Evolutionary conservation across 331 rosid species (phyloP).

Genomic region (Malus hybrid): DNA sequence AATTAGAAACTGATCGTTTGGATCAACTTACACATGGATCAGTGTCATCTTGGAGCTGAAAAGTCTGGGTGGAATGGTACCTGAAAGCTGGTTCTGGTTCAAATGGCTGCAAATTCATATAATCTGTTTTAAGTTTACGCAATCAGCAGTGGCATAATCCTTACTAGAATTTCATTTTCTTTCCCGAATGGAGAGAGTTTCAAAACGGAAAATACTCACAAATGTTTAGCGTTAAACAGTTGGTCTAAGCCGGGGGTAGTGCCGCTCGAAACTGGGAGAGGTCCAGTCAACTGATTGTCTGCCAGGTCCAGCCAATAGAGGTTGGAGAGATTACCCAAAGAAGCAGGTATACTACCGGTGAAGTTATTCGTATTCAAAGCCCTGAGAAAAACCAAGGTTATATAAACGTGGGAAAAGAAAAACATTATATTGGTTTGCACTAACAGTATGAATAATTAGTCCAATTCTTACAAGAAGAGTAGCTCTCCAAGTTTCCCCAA

Average conservation of each 20-base stretch:
- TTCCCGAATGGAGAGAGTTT: not conserved
- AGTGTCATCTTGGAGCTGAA: conserved; percentile 70
- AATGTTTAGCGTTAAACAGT: conserved; percentile 71
- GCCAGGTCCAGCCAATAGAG: conserved; percentile 74
- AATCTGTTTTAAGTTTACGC: not conserved
- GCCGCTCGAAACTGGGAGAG: conserved; percentile 51
- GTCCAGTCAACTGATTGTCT: conserved; percentile 58
- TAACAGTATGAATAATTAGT: not conserved
- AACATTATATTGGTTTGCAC: not conserved
- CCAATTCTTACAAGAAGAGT: conserved; percentile 64
- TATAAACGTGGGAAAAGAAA: not conserved
- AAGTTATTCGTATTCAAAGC: conserved; percentile 70
- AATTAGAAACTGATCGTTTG: not conserved
- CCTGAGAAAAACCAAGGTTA: conserved; percentile 30
- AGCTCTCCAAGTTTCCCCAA: conserved; percentile 68
- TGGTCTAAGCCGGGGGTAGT: conserved; percentile 57
- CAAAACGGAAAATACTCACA: conserved; percentile 43
- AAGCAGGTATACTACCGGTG: conserved; percentile 63
- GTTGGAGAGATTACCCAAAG: conserved; percentile 77
- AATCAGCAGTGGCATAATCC: not conserved
- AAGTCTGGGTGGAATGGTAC: conserved; percentile 55
- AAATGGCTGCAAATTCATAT: conserved; percentile 67
- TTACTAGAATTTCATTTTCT: not conserved
- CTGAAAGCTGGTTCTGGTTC: conserved; percentile 77
- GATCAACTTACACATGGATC: conserved; percentile 64